Base-by-base conservation (phyloP, 1,284 basidiomycete species). In the Rhodofomes roseus region DNA sequence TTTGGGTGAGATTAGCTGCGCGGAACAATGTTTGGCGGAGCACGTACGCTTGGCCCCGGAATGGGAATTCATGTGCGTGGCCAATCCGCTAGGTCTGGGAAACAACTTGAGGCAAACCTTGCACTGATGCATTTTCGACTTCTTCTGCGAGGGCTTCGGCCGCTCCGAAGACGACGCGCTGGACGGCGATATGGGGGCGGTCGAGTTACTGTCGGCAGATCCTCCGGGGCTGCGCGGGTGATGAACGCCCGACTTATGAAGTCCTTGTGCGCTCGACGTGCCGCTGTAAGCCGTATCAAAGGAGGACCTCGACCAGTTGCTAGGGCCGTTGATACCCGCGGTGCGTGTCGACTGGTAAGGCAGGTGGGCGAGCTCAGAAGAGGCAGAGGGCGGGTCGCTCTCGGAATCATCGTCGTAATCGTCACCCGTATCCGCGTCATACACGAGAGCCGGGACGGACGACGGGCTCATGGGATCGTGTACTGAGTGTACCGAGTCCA, bases 21-120 rank as follows among this genome's bases (percentile, higher is more conserved):
- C 23, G 54, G 36, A 34, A 25, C 9, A 40, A 50, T 46, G 11
- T 57, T n/a, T 34, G 31, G 31, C 31, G 16, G 20, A 57, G 40
- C 18, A 74, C 82, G 65, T 71, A 84, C 87, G 88, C 70, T 84
- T 85, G 39, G 79, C 79, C 40, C 86, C 85, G 0, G 82, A 86
- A 69, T 90, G 87, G 40, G 83, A 84, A 63, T 87, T 84, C 85
- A 89, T 88, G 72, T 90, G 87, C 12, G 87, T 89, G 55, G 77
- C 76, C 50, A 90, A 76, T n/a, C 84, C 86, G 62, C 85, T 87
- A 0, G 87, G 87, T 34, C 83, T 75, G 57, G 83, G 84, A 68
- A 88, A 88, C 43, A 77, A 70, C 70, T 87, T 87, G 43, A 74
- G 69, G 68, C 85, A 87, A 4, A 85, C 74, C 23, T 70, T 71